Conservation (phyloP, 306 rosid species). For the Casuarina cunninghamiana region DNA sequence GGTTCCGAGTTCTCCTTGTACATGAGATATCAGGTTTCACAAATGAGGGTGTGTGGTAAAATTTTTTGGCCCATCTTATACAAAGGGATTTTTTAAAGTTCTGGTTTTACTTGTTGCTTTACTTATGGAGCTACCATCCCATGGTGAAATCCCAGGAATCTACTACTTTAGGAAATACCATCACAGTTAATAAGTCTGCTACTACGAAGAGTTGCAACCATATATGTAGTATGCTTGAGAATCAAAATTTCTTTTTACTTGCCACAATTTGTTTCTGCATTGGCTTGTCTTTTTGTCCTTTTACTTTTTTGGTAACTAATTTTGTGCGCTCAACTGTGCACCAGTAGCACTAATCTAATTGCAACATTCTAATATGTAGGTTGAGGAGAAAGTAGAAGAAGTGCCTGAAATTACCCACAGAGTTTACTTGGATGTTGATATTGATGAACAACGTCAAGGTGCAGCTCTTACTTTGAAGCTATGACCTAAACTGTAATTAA, state of each 20-base stretch:
- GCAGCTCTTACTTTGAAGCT: constrained; percentile 5
- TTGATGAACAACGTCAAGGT: constrained; percentile 74
- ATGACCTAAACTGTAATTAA: background rate
- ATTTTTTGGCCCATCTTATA: background rate
- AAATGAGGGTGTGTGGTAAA: background rate
- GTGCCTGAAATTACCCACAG: constrained; percentile 77
- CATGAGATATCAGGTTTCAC: background rate
- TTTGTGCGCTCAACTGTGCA: background rate
- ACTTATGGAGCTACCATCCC: background rate
- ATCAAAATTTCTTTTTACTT: background rate
- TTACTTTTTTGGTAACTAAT: background rate
- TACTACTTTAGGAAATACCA: background rate
- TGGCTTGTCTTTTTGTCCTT: background rate
- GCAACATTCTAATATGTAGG: constrained; percentile 36
- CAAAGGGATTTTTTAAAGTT: background rate
- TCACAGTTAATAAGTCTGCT: background rate
- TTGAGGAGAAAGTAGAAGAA: constrained; percentile 57
- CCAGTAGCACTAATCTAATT: background rate
- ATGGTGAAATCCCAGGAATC: background rate
- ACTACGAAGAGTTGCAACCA: background rate
- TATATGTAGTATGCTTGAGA: background rate
- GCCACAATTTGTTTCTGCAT: background rate
- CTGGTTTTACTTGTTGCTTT: background rate
- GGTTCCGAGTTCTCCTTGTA: background rate
- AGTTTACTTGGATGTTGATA: constrained; percentile 76